These are phyloP conservation scores for Trichoderma reesei DNA, from an alignment of 495 filamentous ascomycete genomes.

Conservation along the genomic window DNA sequence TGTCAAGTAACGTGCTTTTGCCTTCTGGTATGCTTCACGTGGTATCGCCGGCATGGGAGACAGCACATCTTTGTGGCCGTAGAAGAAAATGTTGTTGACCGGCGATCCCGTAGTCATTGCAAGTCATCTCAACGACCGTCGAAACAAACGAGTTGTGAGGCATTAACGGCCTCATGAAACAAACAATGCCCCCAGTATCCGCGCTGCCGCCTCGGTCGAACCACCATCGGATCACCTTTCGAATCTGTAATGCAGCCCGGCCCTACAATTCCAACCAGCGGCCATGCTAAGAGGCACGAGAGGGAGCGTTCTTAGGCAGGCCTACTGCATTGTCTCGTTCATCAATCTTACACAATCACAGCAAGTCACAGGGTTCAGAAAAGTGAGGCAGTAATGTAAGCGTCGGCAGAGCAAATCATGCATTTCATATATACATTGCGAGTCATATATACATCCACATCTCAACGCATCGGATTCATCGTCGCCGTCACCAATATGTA, in stretches of 20 bases:
- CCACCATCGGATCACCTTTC: background rate
- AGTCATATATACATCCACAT: slow-evolving; percentile 8
- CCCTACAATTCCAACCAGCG: background rate
- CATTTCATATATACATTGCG: slow-evolving; percentile 7
- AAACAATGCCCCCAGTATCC: background rate
- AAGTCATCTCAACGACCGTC: background rate
- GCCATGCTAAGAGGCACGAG: too few species aligned
- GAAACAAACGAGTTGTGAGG: background rate
- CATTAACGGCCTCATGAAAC: background rate
- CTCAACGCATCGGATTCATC: background rate
- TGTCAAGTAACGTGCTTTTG: background rate
- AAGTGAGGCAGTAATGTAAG: background rate
- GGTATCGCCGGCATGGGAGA: background rate
- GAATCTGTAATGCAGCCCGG: background rate
- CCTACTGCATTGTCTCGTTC: background rate
- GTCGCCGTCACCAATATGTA: slow-evolving; percentile 4
- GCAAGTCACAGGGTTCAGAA: background rate
- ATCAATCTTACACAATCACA: background rate
- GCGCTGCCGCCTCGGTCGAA: background rate
- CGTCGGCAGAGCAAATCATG: background rate
- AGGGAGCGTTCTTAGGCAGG: too few species aligned
- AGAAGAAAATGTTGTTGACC: background rate
- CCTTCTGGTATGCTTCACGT: background rate
- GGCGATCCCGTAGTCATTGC: background rate
- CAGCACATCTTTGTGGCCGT: background rate